Evolutionary conservation across 108 stramenopile species (phyloP).

Genomic region (Fragilariopsis cylindrus): DNA sequence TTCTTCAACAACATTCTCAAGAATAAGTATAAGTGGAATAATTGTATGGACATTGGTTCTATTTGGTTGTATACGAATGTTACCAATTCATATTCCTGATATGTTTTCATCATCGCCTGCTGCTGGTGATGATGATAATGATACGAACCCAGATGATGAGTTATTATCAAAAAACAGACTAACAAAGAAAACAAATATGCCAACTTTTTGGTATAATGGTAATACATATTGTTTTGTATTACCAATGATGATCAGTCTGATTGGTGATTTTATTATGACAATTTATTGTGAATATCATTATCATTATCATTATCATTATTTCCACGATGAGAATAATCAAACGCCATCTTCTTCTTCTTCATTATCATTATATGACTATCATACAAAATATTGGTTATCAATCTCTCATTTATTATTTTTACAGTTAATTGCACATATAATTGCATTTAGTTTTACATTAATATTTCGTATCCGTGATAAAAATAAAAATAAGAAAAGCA

Average conservation of each 20-base stretch:
- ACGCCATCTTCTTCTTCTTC: neutral
- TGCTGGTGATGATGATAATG: too few species aligned
- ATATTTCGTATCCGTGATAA: slow-evolving; percentile 5
- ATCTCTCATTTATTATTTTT: slow-evolving; percentile 8
- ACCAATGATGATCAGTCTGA: slow-evolving; percentile 5
- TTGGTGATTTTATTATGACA: slow-evolving; percentile 6
- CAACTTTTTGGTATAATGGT: slow-evolving; percentile 9
- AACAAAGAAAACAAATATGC: neutral
- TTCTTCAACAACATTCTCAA: neutral
- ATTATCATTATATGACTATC: neutral
- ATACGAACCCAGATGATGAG: too few species aligned
- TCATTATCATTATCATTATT: neutral
- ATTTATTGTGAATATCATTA: slow-evolving; percentile 2
- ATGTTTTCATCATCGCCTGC: neutral
- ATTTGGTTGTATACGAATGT: slow-evolving; percentile 7
- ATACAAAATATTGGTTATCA: slow-evolving; percentile 11
- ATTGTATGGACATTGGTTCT: neutral
- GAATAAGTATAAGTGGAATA: neutral
- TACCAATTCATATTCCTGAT: slow-evolving; percentile 1
- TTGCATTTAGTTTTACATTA: slow-evolving; percentile 14
- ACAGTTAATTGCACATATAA: slow-evolving; percentile 1
- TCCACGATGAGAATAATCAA: neutral
- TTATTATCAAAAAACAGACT: neutral
- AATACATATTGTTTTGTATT: slow-evolving; percentile 17
- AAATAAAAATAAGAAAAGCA: neutral